Base-by-base conservation (phyloP, 106 monocot genomes). In the Chionographis japonica region DNA sequence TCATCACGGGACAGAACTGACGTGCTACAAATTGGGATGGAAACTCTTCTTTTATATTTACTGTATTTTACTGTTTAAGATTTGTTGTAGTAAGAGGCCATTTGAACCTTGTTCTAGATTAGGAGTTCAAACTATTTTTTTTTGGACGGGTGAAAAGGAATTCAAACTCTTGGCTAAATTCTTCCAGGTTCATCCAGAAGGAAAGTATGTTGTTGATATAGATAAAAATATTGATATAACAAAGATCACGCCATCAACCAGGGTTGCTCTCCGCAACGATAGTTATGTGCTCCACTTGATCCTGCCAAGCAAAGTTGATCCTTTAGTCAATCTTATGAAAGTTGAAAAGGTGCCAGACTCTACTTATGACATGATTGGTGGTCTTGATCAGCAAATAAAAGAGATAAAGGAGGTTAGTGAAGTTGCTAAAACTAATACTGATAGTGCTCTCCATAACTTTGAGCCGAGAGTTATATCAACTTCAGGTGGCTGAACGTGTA, bases 291-390 rank as follows among this genome's bases (percentile, higher is more conserved):
- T 97, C 54, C 95, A 97, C 75, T 80, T 97, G 69, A 55, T 97
- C 38, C 74, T 97, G 61, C 95, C 95, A 39, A 97, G 97, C 74
- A 97, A 97, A 75, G 97, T 97, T 15, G 97, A 97, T 61, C 97
- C 97, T 17, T 56, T 97, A 50, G 97, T 97, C 62, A 97, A 97
- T 56, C 86, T 97, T 38, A 97, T 97, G 97, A 97, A 97, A 63
- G 97, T 97, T 52, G 97, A 97, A 64, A 97, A 97, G 79, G 97
- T 97, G 71, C 97, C 97, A 56, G 97, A 97, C 77, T 97, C 97
- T 56, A 95, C 95, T 42, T 95, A 95, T 72, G 95, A 95, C 66
- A 95, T 95, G 95, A 95, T 95, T 72, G 97, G 97, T 65, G 97
- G 97, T 19, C 92, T 97, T 71, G 97, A 97, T 57, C 97, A 97